Base-by-base conservation (phyloP, 306 rosid genomes). In the Citrullus amarus region DNA sequence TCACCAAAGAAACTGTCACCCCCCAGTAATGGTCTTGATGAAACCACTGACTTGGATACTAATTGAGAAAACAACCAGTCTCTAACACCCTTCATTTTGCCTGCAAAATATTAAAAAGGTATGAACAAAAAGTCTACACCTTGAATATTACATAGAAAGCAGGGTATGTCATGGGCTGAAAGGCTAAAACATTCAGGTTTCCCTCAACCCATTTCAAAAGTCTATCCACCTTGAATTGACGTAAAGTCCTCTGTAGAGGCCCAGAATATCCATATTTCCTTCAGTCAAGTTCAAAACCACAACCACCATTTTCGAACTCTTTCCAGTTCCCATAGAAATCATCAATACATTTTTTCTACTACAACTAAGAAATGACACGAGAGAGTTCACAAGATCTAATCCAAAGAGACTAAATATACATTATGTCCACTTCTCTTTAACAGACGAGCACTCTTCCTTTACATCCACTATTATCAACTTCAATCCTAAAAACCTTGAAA, bases 51-150 rank as follows among this genome's bases (percentile, higher is more conserved):
- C 70, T 84, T 91, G 82, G 97, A 91, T 36, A 92, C 81, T 25
- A 95, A 68, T 80, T 92, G 99, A 76, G 99, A 88, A 74, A 90
- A 87, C 71, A 95, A 43, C 97, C 78, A 73, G 60, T 95, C 96
- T 77, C 88, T 87, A 59, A 91, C 62, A 81, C 91, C 88, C 84
- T 89, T 90, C 99, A 95, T 95, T 80, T 78, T 87, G 78, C 90
- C 88, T 87, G 89, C 91, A 81, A 62, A 82, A 53, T 39, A 41
- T 34, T 22, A 16, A n/a, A 77, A 57, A 60, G 36, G 34, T 28
- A 43, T 8, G 56, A 60, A 57, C 22, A 28, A 77, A 77, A 43
- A 43, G 4, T 5, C 53, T 77, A 25, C 28, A 25, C 28, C 28
- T 25, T 32, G 36, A 32, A 32, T 32, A 32, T 32, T 32, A 65